phyloP scores from a whole-genome alignment of 2,329 filamentous ascomycete genomes.

The Cordyceps sp. region DNA sequence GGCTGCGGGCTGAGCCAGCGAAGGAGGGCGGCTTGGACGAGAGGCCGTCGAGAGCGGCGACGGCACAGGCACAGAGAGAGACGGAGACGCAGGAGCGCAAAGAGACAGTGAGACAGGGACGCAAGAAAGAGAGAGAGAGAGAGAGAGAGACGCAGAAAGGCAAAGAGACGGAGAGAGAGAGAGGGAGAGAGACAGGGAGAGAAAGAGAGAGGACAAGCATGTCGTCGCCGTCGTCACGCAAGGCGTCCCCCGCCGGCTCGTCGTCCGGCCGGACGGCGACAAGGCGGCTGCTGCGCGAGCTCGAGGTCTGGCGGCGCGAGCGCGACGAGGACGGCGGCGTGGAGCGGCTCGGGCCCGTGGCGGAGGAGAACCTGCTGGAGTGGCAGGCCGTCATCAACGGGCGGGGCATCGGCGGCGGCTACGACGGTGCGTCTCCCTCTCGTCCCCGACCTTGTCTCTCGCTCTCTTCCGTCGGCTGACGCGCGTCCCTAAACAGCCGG shows the following conservation, averaged over 20 bases:
- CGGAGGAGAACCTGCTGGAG: constrained; percentile 35
- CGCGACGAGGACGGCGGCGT: constrained; percentile 33
- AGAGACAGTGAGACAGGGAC: too few species aligned
- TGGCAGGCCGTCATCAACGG: constrained; percentile 47
- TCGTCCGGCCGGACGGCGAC: constrained; percentile 28
- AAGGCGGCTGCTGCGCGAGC: constrained; percentile 41
- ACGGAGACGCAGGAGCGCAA: too few species aligned
- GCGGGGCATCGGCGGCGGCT: constrained; percentile 35
- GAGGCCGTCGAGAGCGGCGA: too few species aligned
- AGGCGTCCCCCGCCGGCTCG: neutral
- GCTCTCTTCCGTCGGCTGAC: neutral
- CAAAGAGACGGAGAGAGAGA: too few species aligned
- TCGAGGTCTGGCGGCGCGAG: constrained; percentile 35
- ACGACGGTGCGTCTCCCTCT: constrained; percentile 28
- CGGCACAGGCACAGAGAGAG: too few species aligned
- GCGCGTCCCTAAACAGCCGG: constrained; percentile 31
- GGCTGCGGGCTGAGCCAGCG: too few species aligned
- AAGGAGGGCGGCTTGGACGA: too few species aligned
- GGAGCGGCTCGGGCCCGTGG: constrained; percentile 38
- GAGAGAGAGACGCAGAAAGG: too few species aligned
- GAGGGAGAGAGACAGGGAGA: neutral
- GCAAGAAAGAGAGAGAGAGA: too few species aligned
- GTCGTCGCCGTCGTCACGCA: neutral
- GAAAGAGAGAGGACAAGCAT: neutral
- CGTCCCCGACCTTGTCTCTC: neutral